phyloP scores from a whole-genome alignment of 116 monocot genomes.

The Iris pallida region DNA sequence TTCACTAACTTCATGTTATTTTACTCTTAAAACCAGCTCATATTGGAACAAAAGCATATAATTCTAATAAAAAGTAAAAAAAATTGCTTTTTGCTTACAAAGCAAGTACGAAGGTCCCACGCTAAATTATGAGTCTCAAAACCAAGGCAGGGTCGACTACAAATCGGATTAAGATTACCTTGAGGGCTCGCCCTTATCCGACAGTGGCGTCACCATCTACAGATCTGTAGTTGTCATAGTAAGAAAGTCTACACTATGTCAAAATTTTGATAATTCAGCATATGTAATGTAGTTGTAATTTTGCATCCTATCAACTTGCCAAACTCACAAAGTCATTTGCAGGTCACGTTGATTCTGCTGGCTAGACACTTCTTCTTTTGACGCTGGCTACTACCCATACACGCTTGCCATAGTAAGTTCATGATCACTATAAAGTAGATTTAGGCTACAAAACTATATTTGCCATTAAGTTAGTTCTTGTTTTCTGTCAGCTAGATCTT shows the following conservation, averaged over 20 bases:
- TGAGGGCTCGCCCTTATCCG: conserved; percentile 26
- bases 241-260: too few species aligned
- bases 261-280: neutral
- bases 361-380: conserved; percentile 35
- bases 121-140: conserved; percentile 35
- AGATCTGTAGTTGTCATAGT: conserved; percentile 36
- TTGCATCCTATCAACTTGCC: too few species aligned
- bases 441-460: too few species aligned
- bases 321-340: too few species aligned
- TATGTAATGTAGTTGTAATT: too few species aligned
- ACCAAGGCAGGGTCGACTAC: neutral
- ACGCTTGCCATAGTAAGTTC: conserved; percentile 51
- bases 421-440: neutral
- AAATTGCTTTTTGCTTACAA: conserved; percentile 13
- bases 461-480: neutral
- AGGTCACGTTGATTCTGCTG: conserved; percentile 43
- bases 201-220: conserved; percentile 17
- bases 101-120: conserved; percentile 47
- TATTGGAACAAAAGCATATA: too few species aligned
- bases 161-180: conserved; percentile 11
- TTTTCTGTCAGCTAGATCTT: neutral
- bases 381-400: conserved; percentile 42
- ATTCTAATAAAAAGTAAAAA: neutral
- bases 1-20: too few species aligned
- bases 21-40: too few species aligned